Evolutionary conservation across 2,329 filamentous ascomycete species (phyloP).

Genomic region (Neopestalotiopsis clavispora): DNA sequence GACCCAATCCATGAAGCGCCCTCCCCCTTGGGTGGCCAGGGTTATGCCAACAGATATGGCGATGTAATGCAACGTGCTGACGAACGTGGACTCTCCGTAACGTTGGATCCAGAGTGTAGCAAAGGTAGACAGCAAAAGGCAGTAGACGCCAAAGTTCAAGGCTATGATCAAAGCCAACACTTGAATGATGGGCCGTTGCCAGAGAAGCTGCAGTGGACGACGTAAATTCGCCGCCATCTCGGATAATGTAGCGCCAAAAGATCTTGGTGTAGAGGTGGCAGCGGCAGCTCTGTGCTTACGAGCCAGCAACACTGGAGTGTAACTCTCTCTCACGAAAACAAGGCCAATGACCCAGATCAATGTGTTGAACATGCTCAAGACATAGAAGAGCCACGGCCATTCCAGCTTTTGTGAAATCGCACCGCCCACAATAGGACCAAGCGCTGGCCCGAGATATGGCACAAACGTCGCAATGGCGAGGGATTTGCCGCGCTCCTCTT

Average conservation of each 20-base stretch:
- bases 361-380: slow-evolving; percentile 55
- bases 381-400: slow-evolving; percentile 76
- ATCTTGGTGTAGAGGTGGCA: slow-evolving; percentile 32
- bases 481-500: slow-evolving; percentile 41
- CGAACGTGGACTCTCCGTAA: slow-evolving; percentile 50
- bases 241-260: neutral
- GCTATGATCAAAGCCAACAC: slow-evolving; percentile 50
- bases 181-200: slow-evolving; percentile 52
- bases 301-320: neutral
- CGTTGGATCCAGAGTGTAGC: slow-evolving; percentile 49
- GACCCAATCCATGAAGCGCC: slow-evolving; percentile 42
- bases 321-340: slow-evolving; percentile 1
- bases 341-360: neutral
- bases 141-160: slow-evolving; percentile 55
- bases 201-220: slow-evolving; percentile 49
- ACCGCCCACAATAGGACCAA: slow-evolving; percentile 71
- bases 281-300: slow-evolving; percentile 30
- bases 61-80: slow-evolving; percentile 55
- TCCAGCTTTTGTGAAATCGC: slow-evolving; percentile 65
- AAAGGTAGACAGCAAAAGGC: slow-evolving; percentile 58
- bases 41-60: slow-evolving; percentile 50
- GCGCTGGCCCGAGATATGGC: slow-evolving; percentile 61
- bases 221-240: slow-evolving; percentile 25
- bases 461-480: slow-evolving; percentile 37
- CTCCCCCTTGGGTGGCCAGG: slow-evolving; percentile 41